A percentile compares a stretch with the other conserved stretches of the same genome.
These are phyloP conservation scores for Picochlorum sp. DNA, from an alignment of 139 green algal genomes.

Conservation along the genomic window DNA sequence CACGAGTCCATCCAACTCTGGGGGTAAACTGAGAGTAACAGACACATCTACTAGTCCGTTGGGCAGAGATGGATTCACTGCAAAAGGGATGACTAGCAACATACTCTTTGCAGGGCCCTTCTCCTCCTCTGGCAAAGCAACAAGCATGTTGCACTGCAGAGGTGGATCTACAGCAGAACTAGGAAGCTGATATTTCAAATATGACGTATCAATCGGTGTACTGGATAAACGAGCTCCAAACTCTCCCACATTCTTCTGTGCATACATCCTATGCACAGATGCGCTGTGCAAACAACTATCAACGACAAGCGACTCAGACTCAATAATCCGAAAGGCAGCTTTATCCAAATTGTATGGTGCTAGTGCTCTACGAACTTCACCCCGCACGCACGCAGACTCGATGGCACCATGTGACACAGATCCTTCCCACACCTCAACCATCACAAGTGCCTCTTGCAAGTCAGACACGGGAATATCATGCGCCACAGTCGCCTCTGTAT, in stretches of 20 bases:
- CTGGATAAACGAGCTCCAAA: slow-evolving; percentile 17
- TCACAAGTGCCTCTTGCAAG: slow-evolving; percentile 20
- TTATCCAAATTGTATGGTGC: slow-evolving; percentile 20
- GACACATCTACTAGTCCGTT: slow-evolving; percentile 17
- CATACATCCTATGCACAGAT: slow-evolving; percentile 12
- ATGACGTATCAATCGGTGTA: slow-evolving; percentile 19
- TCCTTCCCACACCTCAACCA: slow-evolving; percentile 25
- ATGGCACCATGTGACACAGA: slow-evolving; percentile 7
- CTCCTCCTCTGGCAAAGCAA: slow-evolving; percentile 4
- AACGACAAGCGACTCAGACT: not conserved
- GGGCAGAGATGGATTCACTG: slow-evolving; percentile 8
- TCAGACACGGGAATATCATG: not conserved
- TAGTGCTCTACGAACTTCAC: slow-evolving; percentile 17
- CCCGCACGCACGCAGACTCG: slow-evolving; percentile 10
- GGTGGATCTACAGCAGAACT: slow-evolving; percentile 18
- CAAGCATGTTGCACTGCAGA: slow-evolving; percentile 14
- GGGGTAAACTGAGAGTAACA: slow-evolving; percentile 19
- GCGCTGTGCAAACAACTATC: slow-evolving; percentile 23
- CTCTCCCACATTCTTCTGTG: not conserved
- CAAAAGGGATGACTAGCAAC: slow-evolving; percentile 26
- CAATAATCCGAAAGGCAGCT: slow-evolving; percentile 17
- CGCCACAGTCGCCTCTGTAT: not conserved
- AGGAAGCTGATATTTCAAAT: slow-evolving; percentile 30
- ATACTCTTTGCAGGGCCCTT: slow-evolving; percentile 3
- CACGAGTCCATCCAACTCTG: slow-evolving; percentile 10